Conservation (phyloP, 768 basidiomycete genomes). For the Leccinum rimulosum region DNA sequence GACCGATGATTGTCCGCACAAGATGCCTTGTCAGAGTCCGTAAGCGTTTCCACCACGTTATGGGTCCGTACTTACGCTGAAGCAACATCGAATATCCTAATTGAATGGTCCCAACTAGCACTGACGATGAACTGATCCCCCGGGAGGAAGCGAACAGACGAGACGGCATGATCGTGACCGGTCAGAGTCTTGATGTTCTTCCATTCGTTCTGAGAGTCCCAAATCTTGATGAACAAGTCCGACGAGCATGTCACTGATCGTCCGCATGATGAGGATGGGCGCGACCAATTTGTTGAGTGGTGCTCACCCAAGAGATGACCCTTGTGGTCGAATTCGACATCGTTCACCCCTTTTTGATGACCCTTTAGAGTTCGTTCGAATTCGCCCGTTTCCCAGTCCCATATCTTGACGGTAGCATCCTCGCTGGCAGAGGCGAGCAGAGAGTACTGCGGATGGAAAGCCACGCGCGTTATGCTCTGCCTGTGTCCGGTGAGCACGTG, state of each 20-base stretch:
- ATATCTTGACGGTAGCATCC: conserved; percentile 87
- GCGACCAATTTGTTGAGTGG: background rate
- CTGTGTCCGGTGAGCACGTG: conserved; percentile 78
- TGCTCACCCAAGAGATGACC: conserved; percentile 73
- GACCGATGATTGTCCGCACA: conserved; percentile 71
- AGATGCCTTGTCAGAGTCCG: conserved; percentile 51
- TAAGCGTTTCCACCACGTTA: conserved; percentile 9
- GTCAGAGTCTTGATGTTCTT: conserved; percentile 84
- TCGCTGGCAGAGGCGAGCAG: conserved; percentile 83
- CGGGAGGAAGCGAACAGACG: conserved; percentile 81
- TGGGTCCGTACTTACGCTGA: conserved; percentile 59
- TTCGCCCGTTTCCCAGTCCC: conserved; percentile 97
- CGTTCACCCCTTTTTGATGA: conserved; percentile 85
- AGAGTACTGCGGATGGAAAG: conserved; percentile 86
- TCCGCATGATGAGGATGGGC: conserved; percentile 2
- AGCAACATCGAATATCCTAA: conserved; percentile 83
- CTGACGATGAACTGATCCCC: conserved; percentile 82
- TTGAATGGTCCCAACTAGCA: conserved; percentile 84
- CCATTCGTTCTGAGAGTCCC: conserved; percentile 89
- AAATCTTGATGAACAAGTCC: conserved; percentile 89
- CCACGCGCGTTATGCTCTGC: conserved; percentile 69
- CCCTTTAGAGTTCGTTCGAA: conserved; percentile 90
- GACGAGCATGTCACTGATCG: conserved; percentile 60
- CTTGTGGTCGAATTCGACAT: conserved; percentile 86
- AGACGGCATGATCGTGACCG: conserved; percentile 91